Evolutionary conservation across 176 grass and related monocot species (phyloP), one percentile per base, ranked within the genome.

Genomic region (Zoysia japonica): DNA sequence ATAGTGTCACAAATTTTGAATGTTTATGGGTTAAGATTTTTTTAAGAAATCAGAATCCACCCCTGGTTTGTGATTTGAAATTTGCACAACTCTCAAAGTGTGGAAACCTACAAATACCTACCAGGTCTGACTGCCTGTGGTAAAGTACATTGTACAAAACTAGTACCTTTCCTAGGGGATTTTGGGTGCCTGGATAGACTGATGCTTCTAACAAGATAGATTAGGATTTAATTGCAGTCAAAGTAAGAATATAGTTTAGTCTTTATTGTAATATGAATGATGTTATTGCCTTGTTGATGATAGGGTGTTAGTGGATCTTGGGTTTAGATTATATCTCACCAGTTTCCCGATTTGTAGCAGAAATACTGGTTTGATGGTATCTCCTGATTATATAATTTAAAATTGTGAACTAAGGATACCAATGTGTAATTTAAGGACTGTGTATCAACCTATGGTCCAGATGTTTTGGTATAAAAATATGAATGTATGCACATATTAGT

Each of bases 231-330:
- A 0, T 20, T 38, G 19, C 39, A 53, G 2, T 54, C 70, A 20
- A 76, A 75, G 38, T 37, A 28, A 76, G 57, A 76, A 76, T 4
- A 70, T 52, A 38, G 37, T 1, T 61, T 64, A 41, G 19, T 63
- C 59, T 44, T 61, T 40, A 8, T n/a, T 41, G 3, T 64, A 61
- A 65, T 35, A 49, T 46, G 57, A 45, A 75, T 39, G 28, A 77
- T 39, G 1, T 2, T 19, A 50, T 70, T 65, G 28, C 28, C 28
- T 28, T 28, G 28, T 28, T 28, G 9, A 9, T 61, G 67, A 59
- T 61, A 47, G 50, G 38, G 43, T 55, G 11, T 54, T 45, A 56
- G 19, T 7, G 11, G 17, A 51, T 68, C 17, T 68, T 68, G 40
- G 11, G 50, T 67, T 11, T 0, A 46, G 6, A 2, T 10, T 43